A percentile compares a stretch with the other conserved stretches of the same genome.
phyloP scores from a whole-genome alignment of 495 filamentous ascomycete species.

The Daldinia concentrica region DNA sequence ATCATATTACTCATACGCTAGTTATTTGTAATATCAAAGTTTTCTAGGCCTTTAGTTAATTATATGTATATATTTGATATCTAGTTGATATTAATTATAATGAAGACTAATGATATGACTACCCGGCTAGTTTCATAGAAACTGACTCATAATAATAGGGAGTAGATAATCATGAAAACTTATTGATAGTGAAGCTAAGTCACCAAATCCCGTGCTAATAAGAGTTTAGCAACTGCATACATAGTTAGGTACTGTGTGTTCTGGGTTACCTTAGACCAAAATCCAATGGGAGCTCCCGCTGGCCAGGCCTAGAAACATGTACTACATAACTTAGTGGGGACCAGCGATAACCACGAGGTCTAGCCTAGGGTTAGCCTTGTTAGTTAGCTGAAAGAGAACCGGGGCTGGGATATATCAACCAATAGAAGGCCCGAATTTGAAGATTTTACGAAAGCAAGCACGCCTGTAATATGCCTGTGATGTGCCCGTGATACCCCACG shows the following conservation, averaged over 20 bases:
- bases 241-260: no score
- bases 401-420: conserved; percentile 8
- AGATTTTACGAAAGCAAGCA: conserved; percentile 33
- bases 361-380: conserved; percentile 31
- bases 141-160: no score
- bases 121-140: no score
- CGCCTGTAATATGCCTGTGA: conserved; percentile 11
- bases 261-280: no score
- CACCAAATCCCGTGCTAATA: conserved; percentile 18
- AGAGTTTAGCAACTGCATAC: conserved; percentile 8
- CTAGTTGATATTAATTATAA: no score
- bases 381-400: conserved; percentile 31
- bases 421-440: conserved; percentile 19
- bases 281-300: conserved; percentile 40
- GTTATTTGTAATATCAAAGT: background rate
- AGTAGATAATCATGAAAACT: background rate
- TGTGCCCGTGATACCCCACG: conserved; percentile 24
- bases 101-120: no score
- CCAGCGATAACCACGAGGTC: conserved; percentile 32
- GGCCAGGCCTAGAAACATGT: conserved; percentile 37
- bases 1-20: no score
- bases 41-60: background rate
- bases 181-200: background rate
- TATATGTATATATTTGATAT: no score
- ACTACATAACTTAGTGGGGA: conserved; percentile 20